Base-by-base conservation (phyloP, 768 basidiomycete species). In the Glaciozyma antarctica region DNA sequence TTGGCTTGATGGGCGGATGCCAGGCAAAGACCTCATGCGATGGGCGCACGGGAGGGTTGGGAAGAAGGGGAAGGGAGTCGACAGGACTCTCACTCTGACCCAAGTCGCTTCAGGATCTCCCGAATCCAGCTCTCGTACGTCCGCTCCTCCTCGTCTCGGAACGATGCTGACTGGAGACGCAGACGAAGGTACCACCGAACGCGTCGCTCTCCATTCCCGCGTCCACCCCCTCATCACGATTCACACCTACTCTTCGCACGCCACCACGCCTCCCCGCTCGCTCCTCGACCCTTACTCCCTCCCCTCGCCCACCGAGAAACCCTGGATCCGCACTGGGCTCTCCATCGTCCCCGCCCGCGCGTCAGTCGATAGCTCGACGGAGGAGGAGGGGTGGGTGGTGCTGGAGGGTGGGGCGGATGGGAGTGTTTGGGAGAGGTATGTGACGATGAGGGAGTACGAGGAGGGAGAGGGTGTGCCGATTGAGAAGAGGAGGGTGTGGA, bases 1-100 rank as follows among this genome's bases (percentile, higher is more conserved):
- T 17, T 63, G 47, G 48, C 19, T 64, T 28, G 69, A 70, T 60
- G 54, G 47, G 26, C 45, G 69, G 1, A 70, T 70, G 69, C 63
- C 63, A 0, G 56, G 56, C 3, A 60, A 59, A 13, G 69, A 60
- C 13, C 56, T 64, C 24, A 21, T 70, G 19, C 61, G 69, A 0
- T 58, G 60, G 51, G 22, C 22, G 16, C 69, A 70, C 38, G 55
- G 54, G 7, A 57, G 69, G 16, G 58, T 54, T 10, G 69, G 69
- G 0, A 24, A 53, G n/a, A 62, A 66, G 5, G 57, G 53, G 2
- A 64, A 65, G 30, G 65, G 69, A 12, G 5, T 9, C 12, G 69
- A 67, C 45, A 30, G 58, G 3, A 64, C 69, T 15, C 58, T 70
- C 3, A 21, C 19, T 5, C 41, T 70, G 9, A 22, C 22, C 10